Base-by-base conservation (phyloP, 306 rosid species). In the Prunus mume region DNA sequence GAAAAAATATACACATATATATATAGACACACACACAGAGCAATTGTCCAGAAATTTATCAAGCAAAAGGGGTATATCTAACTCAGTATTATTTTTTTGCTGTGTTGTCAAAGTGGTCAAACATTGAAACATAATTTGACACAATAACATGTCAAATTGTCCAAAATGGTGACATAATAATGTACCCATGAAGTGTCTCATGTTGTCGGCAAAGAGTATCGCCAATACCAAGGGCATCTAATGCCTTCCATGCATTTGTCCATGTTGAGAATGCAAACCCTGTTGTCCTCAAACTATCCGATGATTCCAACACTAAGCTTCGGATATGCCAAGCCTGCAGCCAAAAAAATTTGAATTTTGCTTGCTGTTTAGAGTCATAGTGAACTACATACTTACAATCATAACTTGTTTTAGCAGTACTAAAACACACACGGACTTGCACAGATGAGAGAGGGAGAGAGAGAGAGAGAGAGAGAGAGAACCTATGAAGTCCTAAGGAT, bases 161-260 rank as follows among this genome's bases (percentile, higher is more conserved):
- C 41, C 8, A 34, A 34, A 34, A 34, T 32, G 38, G 8, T 34
- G 9, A 34, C 8, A 34, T 34, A 34, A 5, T 34, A 22, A 22
- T 22, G 8, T 84, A 90, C 96, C 96, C 88, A 22, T 49, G 3
- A 68, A 93, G 78, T 10, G 14, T 84, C 0, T 69, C 20, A 49
- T 91, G 96, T 55, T 82, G 79, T 9, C 22, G 80, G 49, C 96
- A 87, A 9, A 93, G 93, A 46, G 80, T 45, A 60, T 78, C 77
- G 41, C 85, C 92, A 52, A 90, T 45, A 68, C 90, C 96, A 68
- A 88, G 56, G 38, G 88, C 94, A 64, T 93, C 94, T 73, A 93
- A 86, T 6, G 92, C 98, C 71, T 77, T 90, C 97, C 97, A 93
- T 63, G 84, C 96, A 81, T 93, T 91, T 4, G 80, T 70, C 94